phyloP scores from a whole-genome alignment of 73 alveolate genomes.

The Tetrahymena malaccensis region DNA sequence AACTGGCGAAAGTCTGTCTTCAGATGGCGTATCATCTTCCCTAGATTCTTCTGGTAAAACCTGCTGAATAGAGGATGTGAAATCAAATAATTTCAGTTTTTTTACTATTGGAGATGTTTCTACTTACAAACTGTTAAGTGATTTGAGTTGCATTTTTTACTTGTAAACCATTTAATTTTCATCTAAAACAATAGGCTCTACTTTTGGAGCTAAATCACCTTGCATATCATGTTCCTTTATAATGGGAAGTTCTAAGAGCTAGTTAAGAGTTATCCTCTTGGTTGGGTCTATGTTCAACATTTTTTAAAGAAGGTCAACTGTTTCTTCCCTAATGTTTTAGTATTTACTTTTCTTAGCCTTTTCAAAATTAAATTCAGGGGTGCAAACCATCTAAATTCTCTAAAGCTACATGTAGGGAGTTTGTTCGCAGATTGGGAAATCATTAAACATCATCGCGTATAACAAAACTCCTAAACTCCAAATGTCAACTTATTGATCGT shows the following conservation, averaged over 20 bases:
- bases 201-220: neutral
- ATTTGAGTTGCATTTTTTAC: neutral
- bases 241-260: slow-evolving; percentile 11
- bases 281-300: slow-evolving; percentile 1
- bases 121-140: neutral
- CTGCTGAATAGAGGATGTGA: neutral
- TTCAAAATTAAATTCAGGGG: neutral
- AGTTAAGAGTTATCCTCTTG: slow-evolving; percentile 1
- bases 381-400: neutral
- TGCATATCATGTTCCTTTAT: neutral
- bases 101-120: neutral
- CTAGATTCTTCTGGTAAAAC: neutral
- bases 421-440: slow-evolving; percentile 64
- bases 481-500: slow-evolving; percentile 72
- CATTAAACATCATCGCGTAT: slow-evolving; percentile 79
- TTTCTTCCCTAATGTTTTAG: slow-evolving; percentile 6
- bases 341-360: neutral
- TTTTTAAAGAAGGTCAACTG: slow-evolving; percentile 12
- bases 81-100: neutral
- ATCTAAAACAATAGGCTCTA: neutral
- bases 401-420: neutral
- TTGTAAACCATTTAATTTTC: neutral
- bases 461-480: slow-evolving; percentile 88
- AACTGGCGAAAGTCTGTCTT: neutral
- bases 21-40: neutral